Percentiles rank a stretch among this genome's conserved stretches.
Evolutionary conservation across 2,329 filamentous ascomycete species (phyloP).

Genomic region (Acrocalymma vagum): DNA sequence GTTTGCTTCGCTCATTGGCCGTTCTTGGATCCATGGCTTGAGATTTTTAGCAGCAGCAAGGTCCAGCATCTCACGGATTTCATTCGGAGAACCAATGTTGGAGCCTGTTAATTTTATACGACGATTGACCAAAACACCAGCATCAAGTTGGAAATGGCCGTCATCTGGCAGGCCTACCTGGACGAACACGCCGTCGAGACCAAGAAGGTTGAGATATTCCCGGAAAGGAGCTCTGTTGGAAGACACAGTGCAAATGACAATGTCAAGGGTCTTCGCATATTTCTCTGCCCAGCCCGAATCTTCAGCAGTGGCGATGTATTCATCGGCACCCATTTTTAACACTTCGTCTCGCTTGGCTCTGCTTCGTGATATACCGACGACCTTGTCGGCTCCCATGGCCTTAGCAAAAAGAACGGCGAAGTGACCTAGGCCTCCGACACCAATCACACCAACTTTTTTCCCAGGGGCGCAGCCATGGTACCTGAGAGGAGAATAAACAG

Average conservation of each 20-base stretch:
- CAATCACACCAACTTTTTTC: slow-evolving; percentile 78
- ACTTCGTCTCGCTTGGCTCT: slow-evolving; percentile 68
- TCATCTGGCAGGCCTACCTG: slow-evolving; percentile 73
- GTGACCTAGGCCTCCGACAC: slow-evolving; percentile 77
- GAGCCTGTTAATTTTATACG: slow-evolving; percentile 34
- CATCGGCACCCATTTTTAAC: slow-evolving; percentile 66
- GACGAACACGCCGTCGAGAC: slow-evolving; percentile 67
- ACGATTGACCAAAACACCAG: slow-evolving; percentile 64
- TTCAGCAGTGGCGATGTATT: slow-evolving; percentile 68
- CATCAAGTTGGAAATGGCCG: slow-evolving; percentile 56
- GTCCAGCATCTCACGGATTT: slow-evolving; percentile 55
- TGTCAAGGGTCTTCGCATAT: slow-evolving; percentile 62
- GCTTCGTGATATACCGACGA: slow-evolving; percentile 70
- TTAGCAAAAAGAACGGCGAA: slow-evolving; percentile 75
- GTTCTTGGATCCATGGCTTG: slow-evolving; percentile 69
- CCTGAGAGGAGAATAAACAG: slow-evolving; percentile 78
- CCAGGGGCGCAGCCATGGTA: slow-evolving; percentile 79
- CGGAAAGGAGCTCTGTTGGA: slow-evolving; percentile 59
- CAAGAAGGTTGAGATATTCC: slow-evolving; percentile 68
- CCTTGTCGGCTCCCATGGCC: slow-evolving; percentile 73
- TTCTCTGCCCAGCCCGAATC: slow-evolving; percentile 66
- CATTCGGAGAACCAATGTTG: slow-evolving; percentile 28
- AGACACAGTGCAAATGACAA: slow-evolving; percentile 67
- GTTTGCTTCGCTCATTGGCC: slow-evolving; percentile 63
- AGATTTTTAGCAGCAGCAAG: slow-evolving; percentile 67